phyloP scores from a whole-genome alignment of 352 stramenopile genomes.

The Globisporangium apiculatum region DNA sequence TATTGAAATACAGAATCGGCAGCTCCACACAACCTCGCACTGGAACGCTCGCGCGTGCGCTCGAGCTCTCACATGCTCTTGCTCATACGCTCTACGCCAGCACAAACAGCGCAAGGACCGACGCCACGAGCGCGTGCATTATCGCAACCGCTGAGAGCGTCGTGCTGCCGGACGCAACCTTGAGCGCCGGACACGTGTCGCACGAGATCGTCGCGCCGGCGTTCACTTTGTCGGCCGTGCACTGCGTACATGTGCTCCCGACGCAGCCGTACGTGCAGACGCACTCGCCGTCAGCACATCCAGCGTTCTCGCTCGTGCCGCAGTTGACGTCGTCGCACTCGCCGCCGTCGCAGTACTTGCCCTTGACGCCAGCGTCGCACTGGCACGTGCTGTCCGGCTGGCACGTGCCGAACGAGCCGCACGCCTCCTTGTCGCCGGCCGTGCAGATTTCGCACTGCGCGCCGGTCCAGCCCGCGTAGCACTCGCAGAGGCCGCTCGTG shows the following conservation, averaged over 20 bases:
- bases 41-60: too few relatives aligned
- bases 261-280: conserved; percentile 52
- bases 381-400: conserved; percentile 50
- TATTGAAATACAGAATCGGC: too few relatives aligned
- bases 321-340: conserved; percentile 48
- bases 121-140: not conserved
- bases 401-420: conserved; percentile 44
- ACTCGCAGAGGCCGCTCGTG: conserved; percentile 38
- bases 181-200: conserved; percentile 12
- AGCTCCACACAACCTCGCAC: too few relatives aligned
- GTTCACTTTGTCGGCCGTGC: conserved; percentile 27
- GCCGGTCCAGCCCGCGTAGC: conserved; percentile 53
- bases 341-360: conserved; percentile 44
- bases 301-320: conserved; percentile 35
- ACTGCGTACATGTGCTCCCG: conserved; percentile 32
- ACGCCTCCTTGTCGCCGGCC: conserved; percentile 36
- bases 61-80: too few relatives aligned
- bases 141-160: not conserved
- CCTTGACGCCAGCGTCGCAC: conserved; percentile 37
- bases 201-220: conserved; percentile 35
- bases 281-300: conserved; percentile 44
- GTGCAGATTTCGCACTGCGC: conserved; percentile 61
- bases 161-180: not conserved
- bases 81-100: conserved; percentile 3
- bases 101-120: conserved; percentile 6